Base-by-base conservation (phyloP, 73 alveolate species). In the Symbiodinium pilosum region DNA sequence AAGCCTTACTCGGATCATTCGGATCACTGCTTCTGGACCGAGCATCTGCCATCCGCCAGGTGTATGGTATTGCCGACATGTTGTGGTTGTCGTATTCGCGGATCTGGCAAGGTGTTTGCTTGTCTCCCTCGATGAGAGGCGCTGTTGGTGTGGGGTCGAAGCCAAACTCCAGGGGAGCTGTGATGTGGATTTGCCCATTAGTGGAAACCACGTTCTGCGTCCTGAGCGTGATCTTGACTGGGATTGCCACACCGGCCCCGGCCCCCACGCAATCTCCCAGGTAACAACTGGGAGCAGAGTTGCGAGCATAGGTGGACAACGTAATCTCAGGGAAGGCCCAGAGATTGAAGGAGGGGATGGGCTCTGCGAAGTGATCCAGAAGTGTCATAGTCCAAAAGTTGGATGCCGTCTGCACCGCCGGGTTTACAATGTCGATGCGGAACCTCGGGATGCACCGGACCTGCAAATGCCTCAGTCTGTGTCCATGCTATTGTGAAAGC, bases 211-310 rank as follows among this genome's bases (percentile, higher is more conserved):
- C 75, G 43, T 89, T 89, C 87, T 89, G 95, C 75, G 95, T 89
- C 34, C 95, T 64, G 71, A 89, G 38, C 26, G 44, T 8, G 24
- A 89, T 44, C 30, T 59, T 69, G 21, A 89, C 75, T 75, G 95
- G 95, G 43, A 89, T 59, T 71, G 95, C 95, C 51, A 89, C 75
- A 40, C 95, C 95, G 43, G 44, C 73, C 75, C 95, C 95, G 21
- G 95, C 95, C 43, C 95, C 95, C 24, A 89, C 95, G 87, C 95
- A 89, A 36, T 89, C 95, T 8, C 95, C 95, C 87, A 64, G 38
- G 71, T 89, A 89, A 73, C 95, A 89, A 30, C 87, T 64, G 51
- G 95, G 95, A 26, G 87, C 87, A 32, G 87, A 64, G 28, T 89
- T 89, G n/a, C 95, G 86, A 32, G 95, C 95, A 28, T 20, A 68